These are phyloP conservation scores for Globisporangium spinosum DNA, from an alignment of 352 stramenopile species.

Conservation along the genomic window DNA sequence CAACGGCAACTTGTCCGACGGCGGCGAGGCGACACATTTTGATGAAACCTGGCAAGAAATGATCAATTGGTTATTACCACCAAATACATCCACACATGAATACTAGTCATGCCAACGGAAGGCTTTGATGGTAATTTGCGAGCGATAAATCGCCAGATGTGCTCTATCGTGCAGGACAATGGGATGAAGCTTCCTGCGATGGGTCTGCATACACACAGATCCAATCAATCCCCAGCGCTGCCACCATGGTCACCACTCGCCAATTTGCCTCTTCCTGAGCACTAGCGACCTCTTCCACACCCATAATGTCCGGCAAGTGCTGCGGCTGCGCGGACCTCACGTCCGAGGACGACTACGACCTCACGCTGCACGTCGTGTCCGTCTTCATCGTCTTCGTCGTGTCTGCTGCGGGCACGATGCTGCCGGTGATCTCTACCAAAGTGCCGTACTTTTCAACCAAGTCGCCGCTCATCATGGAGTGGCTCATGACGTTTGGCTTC, in stretches of 20 bases:
- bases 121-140: neutral
- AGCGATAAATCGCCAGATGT: neutral
- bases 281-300: neutral
- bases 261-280: neutral
- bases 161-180: neutral
- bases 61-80: neutral
- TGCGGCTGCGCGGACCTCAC: constrained; percentile 39
- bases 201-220: neutral
- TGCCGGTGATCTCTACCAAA: constrained; percentile 44
- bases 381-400: constrained; percentile 61
- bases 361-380: constrained; percentile 39
- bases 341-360: constrained; percentile 41
- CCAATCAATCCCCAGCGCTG: neutral
- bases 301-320: constrained; percentile 32
- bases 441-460: constrained; percentile 31
- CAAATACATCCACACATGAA: neutral
- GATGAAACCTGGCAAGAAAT: neutral
- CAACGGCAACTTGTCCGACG: neutral
- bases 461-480: constrained; percentile 40
- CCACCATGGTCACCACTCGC: neutral
- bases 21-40: neutral
- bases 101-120: neutral
- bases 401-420: constrained; percentile 33
- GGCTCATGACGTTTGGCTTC: constrained; percentile 54
- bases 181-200: neutral